Conservation (phyloP, 176 grass and related monocot species). For the Musa troglodytarum region DNA sequence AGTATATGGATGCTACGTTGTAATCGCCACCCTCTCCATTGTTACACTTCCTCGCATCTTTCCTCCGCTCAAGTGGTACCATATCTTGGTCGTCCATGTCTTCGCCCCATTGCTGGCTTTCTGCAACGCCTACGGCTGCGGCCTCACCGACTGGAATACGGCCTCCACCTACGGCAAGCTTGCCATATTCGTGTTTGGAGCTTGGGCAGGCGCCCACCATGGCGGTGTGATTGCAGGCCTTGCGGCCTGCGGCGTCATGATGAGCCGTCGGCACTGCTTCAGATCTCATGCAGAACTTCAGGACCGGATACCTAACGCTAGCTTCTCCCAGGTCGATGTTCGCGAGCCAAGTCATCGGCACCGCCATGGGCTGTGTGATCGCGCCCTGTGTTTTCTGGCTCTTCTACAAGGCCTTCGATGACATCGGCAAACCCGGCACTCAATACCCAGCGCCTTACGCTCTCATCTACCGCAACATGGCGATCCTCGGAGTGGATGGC, state of each 20-base stretch:
- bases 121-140: neutral
- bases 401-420: slow-evolving; percentile 13
- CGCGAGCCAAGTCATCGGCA: slow-evolving; percentile 2
- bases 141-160: neutral
- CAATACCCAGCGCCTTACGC: slow-evolving; percentile 9
- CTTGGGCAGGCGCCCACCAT: neutral
- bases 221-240: slow-evolving; percentile 5
- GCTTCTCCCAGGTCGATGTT: slow-evolving; percentile 11
- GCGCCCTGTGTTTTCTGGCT: slow-evolving; percentile 16
- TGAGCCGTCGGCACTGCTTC: slow-evolving; percentile 6
- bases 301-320: slow-evolving; percentile 5
- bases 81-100: neutral
- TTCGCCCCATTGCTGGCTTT: neutral
- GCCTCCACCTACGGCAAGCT: slow-evolving; percentile 17
- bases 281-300: slow-evolving; percentile 17
- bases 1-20: neutral
- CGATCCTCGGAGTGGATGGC: neutral
- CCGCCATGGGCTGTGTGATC: slow-evolving; percentile 15
- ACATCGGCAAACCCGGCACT: neutral
- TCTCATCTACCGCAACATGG: slow-evolving; percentile 1
- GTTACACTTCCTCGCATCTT: neutral
- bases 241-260: slow-evolving; percentile 7
- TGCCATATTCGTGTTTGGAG: slow-evolving; percentile 3
- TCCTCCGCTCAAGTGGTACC: neutral
- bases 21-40: neutral